phyloP scores from a whole-genome alignment of 1,284 basidiomycete genomes.

The Cryptococcus depauperatus region DNA sequence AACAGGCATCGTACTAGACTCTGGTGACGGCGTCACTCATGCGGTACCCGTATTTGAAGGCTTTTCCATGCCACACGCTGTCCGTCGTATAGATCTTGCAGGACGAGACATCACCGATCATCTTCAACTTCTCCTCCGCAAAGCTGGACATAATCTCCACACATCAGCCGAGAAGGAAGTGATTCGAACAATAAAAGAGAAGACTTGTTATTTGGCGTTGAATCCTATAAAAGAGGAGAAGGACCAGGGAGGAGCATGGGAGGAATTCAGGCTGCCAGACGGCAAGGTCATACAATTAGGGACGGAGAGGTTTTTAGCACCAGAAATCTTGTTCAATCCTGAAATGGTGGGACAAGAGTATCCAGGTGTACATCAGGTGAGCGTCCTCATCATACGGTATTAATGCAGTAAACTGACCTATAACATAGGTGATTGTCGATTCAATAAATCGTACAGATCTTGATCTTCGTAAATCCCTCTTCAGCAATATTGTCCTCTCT shows the following conservation, averaged over 20 bases:
- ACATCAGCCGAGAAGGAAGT: conserved; percentile 97
- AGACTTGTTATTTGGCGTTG: conserved; percentile 88
- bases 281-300: conserved; percentile 94
- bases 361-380: conserved; percentile 91
- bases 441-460: conserved; percentile 51
- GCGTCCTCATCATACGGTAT: conserved; percentile 33
- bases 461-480: conserved; percentile 89
- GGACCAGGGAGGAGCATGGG: conserved; percentile 62
- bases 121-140: conserved; percentile 85
- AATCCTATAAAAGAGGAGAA: conserved; percentile 94
- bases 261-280: conserved; percentile 92
- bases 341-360: conserved; percentile 95
- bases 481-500: conserved; percentile 91
- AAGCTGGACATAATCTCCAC: conserved; percentile 88
- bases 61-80: conserved; percentile 98
- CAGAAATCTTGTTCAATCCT: conserved; percentile 96
- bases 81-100: conserved; percentile 89
- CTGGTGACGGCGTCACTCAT: conserved; percentile 97
- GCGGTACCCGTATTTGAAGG: conserved; percentile 99
- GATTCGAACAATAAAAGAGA: conserved; percentile 96
- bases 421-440: conserved; percentile 53
- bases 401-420: not conserved
- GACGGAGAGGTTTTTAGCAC: conserved; percentile 89
- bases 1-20: conserved; percentile 96
- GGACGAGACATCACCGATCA: conserved; percentile 97